Conservation (phyloP, 73 alveolate genomes). For the Diophrys sp. region DNA sequence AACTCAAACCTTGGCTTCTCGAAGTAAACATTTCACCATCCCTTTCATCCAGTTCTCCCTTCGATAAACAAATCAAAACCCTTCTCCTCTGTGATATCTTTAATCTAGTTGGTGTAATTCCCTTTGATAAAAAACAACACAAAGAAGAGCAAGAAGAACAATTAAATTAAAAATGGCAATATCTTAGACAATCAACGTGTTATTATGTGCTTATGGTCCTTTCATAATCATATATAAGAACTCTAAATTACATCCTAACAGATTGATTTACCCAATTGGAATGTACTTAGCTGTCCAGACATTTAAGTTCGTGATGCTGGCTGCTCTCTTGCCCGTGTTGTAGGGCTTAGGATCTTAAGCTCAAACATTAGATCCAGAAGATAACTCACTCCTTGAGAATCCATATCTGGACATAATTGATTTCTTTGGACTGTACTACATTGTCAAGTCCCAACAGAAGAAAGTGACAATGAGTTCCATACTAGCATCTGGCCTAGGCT, state of each 20-base stretch:
- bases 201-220: background rate
- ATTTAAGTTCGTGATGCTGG: background rate
- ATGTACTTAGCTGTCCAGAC: too few relatives aligned
- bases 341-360: background rate
- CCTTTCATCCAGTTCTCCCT: conserved; percentile 81
- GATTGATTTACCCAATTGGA: background rate
- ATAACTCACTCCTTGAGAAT: background rate
- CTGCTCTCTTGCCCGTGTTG: background rate
- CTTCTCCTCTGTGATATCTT: conserved; percentile 79
- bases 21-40: conserved; percentile 95
- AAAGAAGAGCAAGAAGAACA: conserved; percentile 43
- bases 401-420: background rate
- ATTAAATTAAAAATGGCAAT: background rate
- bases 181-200: background rate
- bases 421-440: background rate
- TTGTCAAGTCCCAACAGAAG: background rate
- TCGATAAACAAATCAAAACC: conserved; percentile 87
- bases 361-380: background rate
- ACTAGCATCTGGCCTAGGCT: background rate
- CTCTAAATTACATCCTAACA: background rate
- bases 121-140: conserved; percentile 75
- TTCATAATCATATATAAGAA: too few relatives aligned
- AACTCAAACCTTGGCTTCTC: conserved; percentile 93
- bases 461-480: background rate
- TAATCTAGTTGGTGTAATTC: conserved; percentile 76